Percentiles rank a stretch among this genome's conserved stretches.
Evolutionary conservation across 768 basidiomycete genomes (phyloP).

Genomic region (Suillus occidentalis): DNA sequence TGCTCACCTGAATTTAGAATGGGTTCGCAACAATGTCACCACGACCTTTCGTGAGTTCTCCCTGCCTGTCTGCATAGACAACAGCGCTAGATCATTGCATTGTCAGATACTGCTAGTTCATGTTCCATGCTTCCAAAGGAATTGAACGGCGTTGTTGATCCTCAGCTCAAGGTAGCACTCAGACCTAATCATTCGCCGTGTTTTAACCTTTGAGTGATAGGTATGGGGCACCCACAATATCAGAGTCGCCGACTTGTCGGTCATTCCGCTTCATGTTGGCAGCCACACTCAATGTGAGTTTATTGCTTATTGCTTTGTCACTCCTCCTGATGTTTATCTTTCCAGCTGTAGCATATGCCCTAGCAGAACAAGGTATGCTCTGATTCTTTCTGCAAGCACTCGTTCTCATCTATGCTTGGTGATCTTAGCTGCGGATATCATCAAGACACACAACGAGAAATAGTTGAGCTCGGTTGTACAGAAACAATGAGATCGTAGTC

Average conservation of each 20-base stretch:
- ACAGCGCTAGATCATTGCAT: background rate
- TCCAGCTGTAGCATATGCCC: background rate
- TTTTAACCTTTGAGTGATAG: background rate
- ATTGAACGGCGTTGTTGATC: background rate
- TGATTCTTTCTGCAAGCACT: background rate
- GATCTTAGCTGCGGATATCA: background rate
- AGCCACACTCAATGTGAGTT: background rate
- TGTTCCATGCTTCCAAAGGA: background rate
- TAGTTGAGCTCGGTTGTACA: background rate
- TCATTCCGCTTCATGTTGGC: background rate
- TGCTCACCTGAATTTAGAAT: background rate
- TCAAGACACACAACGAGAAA: background rate
- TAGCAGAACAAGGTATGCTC: background rate
- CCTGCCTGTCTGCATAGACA: background rate
- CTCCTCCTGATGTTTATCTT: background rate
- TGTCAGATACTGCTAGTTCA: background rate
- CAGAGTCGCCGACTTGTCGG: background rate
- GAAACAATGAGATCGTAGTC: background rate
- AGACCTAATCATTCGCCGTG: background rate
- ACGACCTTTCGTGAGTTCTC: background rate
- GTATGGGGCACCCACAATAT: background rate
- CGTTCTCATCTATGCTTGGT: background rate
- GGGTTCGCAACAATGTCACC: background rate
- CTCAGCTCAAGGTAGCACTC: background rate
- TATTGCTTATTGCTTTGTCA: background rate